Evolutionary conservation across 441 rosid genomes (phyloP).

Genomic region (Croton setiger): DNA sequence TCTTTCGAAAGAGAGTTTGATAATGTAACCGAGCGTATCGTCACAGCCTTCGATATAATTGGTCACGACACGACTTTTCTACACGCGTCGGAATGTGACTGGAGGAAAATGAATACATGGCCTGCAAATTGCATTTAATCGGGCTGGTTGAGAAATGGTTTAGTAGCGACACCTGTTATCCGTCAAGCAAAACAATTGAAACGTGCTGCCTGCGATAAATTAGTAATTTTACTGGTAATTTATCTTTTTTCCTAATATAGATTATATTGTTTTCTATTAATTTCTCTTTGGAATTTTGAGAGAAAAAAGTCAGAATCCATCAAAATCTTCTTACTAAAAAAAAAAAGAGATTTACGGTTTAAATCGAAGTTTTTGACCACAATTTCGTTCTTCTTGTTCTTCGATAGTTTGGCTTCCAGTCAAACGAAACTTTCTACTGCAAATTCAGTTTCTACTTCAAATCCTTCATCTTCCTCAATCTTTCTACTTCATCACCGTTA

Average conservation of each 20-base stretch:
- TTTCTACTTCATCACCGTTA: too few relatives aligned
- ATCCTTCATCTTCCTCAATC: too few relatives aligned
- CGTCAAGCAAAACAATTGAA: background rate
- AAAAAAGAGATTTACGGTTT: too few relatives aligned
- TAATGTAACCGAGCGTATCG: conserved; percentile 13
- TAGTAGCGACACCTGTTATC: background rate
- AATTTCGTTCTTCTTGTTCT: too few relatives aligned
- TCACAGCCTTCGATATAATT: conserved; percentile 30
- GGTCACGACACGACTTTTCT: background rate
- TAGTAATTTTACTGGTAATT: background rate
- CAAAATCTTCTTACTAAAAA: too few relatives aligned
- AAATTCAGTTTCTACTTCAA: too few relatives aligned
- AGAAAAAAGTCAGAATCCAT: too few relatives aligned
- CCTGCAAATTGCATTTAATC: background rate
- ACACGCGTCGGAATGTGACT: conserved; percentile 20
- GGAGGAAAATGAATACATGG: background rate
- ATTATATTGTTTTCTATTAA: background rate
- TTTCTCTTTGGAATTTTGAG: background rate
- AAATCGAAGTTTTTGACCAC: too few relatives aligned
- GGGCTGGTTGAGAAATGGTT: background rate
- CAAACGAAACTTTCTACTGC: too few relatives aligned
- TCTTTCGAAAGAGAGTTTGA: background rate
- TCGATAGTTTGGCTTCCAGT: too few relatives aligned
- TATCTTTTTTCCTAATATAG: background rate
- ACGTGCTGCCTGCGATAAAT: background rate